Base-by-base conservation (phyloP, 805 yeast genomes). In the Lipomyces chichibuensis region DNA sequence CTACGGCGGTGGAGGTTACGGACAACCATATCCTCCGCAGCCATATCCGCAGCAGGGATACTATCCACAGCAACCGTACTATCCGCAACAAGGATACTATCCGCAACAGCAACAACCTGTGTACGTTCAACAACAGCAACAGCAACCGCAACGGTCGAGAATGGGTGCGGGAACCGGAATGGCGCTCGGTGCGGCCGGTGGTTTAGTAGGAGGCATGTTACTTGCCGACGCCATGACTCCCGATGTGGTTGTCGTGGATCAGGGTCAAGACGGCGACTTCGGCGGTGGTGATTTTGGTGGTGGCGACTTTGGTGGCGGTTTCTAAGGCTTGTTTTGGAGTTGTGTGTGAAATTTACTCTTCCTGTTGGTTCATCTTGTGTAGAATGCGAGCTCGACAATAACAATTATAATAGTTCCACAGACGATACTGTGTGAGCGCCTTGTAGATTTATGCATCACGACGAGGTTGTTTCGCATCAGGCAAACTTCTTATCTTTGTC, bases 181-280 rank as follows among this genome's bases (percentile, higher is more conserved):
- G 57, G 87, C 85, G 7, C 79, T 81, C 59, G 84, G 83, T 51
- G 81, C 82, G 1, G 88, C 88, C 63, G 83, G 87, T 20, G 92
- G 91, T 77, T 75, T 87, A 63, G 73, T 87, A 8, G 91, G 90
- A 65, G 91, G 90, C 57, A 77, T 84, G 77, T 72, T 86, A 70
- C 73, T 87, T 56, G 84, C 83, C 8, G 79, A 81, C 49, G 83
- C 84, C 57, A 71, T 85, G 67, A 75, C 76, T 56, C 75, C 75
- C 55, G 75, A 63, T 66, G 74, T 67, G 61, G 71, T 17, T 14
- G 67, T 35, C 51, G 65, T 43, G 49, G 49, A 43, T 43, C 23
- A 43, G 49, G 49, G 49, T n/a, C n/a, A n/a, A 3, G 11, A 3
- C 11, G 49, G 58, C n/a, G 65, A 49, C 23, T 74, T 71, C 54